phyloP scores from a whole-genome alignment of 2,329 filamentous ascomycete species.

The Microdochium nivale region DNA sequence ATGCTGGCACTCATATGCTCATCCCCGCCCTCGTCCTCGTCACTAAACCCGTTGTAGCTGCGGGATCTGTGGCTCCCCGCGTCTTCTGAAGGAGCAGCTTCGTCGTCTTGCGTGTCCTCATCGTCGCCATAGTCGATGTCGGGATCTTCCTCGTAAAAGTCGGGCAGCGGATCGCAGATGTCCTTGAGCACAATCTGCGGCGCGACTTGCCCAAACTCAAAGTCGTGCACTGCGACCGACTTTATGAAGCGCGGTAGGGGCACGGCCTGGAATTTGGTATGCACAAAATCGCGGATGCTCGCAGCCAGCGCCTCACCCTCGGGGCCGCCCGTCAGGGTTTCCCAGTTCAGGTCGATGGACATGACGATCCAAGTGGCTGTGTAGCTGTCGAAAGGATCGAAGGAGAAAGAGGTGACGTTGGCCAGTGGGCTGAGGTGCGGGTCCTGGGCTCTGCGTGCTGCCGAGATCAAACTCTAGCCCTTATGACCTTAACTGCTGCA shows the following conservation, averaged over 20 bases:
- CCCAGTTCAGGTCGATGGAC: conserved; percentile 98
- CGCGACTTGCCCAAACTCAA: conserved; percentile 78
- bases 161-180: conserved; percentile 87
- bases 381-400: too few relatives aligned
- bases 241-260: conserved; percentile 92
- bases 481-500: too few relatives aligned
- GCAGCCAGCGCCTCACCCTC: conserved; percentile 81
- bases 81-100: conserved; percentile 24
- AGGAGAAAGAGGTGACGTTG: too few relatives aligned
- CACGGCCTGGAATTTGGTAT: conserved; percentile 91
- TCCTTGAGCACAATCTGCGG: conserved; percentile 91
- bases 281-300: conserved; percentile 84
- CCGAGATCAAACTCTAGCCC: too few relatives aligned
- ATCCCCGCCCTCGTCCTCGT: conserved; percentile 12
- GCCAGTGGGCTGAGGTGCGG: too few relatives aligned
- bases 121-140: conserved; percentile 53
- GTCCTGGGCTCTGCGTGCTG: too few relatives aligned
- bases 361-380: conserved; percentile 35
- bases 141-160: conserved; percentile 85
- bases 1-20: conserved; percentile 6
- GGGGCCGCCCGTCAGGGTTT: conserved; percentile 78
- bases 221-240: conserved; percentile 87
- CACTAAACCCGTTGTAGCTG: background rate
- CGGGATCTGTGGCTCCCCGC: conserved; percentile 13
- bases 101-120: conserved; percentile 32